phyloP scores from a whole-genome alignment of 2,329 filamentous ascomycete genomes.

The Pestalotiopsis sp. region DNA sequence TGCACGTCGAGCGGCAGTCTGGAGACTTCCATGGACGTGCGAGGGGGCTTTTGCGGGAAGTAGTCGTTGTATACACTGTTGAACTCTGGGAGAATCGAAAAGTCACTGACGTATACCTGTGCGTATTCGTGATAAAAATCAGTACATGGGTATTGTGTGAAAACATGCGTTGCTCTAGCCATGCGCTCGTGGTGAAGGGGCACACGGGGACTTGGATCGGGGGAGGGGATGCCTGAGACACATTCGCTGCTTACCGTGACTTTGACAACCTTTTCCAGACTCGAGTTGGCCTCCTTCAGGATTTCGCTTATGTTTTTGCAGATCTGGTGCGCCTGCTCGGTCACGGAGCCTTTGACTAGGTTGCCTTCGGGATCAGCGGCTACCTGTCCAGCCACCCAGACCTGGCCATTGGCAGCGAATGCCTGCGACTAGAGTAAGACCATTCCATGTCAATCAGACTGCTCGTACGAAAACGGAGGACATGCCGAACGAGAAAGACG shows the following conservation, averaged over 20 bases:
- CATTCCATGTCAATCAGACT: background rate
- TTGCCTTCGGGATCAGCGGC: background rate
- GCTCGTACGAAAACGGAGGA: too few relatives aligned
- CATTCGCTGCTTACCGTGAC: background rate
- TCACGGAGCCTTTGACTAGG: background rate
- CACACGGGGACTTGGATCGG: background rate
- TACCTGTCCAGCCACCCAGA: slow-evolving; percentile 5
- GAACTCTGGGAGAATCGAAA: slow-evolving; percentile 1
- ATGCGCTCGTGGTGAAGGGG: background rate
- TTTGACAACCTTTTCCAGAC: background rate
- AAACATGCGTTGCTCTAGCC: background rate
- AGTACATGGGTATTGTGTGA: background rate
- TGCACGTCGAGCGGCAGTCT: background rate
- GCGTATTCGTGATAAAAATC: background rate
- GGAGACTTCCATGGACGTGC: slow-evolving; percentile 1
- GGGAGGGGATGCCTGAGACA: background rate
- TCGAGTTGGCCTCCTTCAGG: background rate
- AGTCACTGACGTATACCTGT: slow-evolving; percentile 3
- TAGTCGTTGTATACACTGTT: slow-evolving; percentile 2
- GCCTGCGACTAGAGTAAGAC: background rate
- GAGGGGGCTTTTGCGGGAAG: slow-evolving; percentile 2
- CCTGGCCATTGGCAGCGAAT: slow-evolving; percentile 3
- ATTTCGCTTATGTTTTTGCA: background rate
- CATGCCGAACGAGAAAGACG: background rate
- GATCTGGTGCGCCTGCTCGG: slow-evolving; percentile 7